Conservation (phyloP, 495 filamentous ascomycete species). For the Tuber brumale region DNA sequence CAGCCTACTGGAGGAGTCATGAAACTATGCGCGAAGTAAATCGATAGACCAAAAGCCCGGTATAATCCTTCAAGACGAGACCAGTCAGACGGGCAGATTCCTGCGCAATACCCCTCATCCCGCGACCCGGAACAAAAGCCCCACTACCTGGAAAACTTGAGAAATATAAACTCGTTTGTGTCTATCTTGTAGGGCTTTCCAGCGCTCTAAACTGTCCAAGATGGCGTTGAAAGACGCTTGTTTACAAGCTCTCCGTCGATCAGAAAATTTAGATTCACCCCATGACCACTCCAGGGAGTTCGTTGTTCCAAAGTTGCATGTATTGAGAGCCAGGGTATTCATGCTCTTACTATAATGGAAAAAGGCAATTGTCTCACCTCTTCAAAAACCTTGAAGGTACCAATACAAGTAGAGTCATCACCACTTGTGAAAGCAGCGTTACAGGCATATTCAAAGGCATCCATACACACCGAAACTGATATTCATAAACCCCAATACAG, state of each 20-base stretch:
- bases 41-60: background rate
- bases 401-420: too few relatives aligned
- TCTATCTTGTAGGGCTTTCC: background rate
- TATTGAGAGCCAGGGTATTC: background rate
- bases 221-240: too few relatives aligned
- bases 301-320: background rate
- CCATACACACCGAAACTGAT: background rate
- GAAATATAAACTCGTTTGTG: background rate
- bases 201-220: background rate
- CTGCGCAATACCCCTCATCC: background rate
- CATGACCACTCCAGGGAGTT: background rate
- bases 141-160: background rate
- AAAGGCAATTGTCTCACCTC: background rate
- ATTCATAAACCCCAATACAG: background rate
- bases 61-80: background rate
- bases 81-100: background rate
- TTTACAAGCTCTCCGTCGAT: background rate
- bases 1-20: background rate
- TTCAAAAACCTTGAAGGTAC: background rate
- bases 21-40: background rate
- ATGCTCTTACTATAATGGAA: background rate
- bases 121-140: background rate
- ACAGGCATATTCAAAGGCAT: background rate
- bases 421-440: background rate
- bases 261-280: too few relatives aligned